A percentile compares a stretch with the other conserved stretches of the same genome.
These are phyloP conservation scores for Macadamia integrifolia DNA, from an alignment of 164 flowering plant genomes.

Conservation along the genomic window DNA sequence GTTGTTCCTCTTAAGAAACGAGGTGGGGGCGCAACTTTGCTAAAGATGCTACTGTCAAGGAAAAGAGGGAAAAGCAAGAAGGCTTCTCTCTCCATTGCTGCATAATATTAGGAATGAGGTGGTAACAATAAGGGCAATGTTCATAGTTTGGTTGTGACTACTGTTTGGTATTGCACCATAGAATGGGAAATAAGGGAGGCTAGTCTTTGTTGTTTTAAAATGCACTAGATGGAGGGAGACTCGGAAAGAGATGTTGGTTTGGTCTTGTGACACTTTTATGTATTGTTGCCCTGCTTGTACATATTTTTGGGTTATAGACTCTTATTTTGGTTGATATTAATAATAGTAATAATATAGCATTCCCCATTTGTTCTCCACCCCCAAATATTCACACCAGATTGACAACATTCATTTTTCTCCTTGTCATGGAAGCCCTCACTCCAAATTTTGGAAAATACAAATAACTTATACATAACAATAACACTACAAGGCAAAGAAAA, in stretches of 20 bases:
- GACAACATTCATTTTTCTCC: too few relatives aligned
- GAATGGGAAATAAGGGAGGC: neutral
- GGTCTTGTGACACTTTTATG: conserved; percentile 1
- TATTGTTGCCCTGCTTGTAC: neutral
- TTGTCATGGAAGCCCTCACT: too few relatives aligned
- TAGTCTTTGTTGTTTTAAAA: neutral
- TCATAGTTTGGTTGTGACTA: conserved; percentile 4
- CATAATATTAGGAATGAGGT: conserved; percentile 1
- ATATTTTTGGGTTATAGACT: too few relatives aligned
- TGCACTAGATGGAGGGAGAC: neutral
- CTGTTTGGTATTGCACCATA: neutral
- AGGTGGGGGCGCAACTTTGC: conserved; percentile 43
- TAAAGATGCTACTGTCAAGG: conserved; percentile 10
- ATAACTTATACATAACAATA: too few relatives aligned
- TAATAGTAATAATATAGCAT: too few relatives aligned
- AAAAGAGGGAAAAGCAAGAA: conserved; percentile 45
- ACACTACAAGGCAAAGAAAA: too few relatives aligned
- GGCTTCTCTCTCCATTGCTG: conserved; percentile 22
- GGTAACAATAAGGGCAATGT: neutral
- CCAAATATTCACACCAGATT: too few relatives aligned
- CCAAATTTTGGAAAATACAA: too few relatives aligned
- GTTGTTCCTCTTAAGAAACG: conserved; percentile 52
- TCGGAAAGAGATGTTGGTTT: neutral
- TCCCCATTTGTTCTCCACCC: too few relatives aligned
- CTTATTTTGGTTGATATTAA: too few relatives aligned